phyloP scores from a whole-genome alignment of 257 asterid genomes.

The Jasminum sambac region DNA sequence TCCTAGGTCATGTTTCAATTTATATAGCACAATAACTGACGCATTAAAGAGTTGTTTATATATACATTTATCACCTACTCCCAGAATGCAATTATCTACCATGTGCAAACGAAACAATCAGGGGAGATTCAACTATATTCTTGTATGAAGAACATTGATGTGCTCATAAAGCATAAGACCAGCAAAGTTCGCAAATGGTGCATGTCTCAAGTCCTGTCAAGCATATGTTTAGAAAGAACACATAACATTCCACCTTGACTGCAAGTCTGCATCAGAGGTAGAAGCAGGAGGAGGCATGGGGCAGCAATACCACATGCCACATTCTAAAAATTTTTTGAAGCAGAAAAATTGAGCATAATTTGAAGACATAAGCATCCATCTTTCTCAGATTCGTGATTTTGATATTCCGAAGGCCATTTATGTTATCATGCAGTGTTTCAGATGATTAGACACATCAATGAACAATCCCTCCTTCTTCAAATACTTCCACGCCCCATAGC shows the following conservation, averaged over 20 bases:
- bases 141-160: neutral
- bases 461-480: neutral
- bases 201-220: neutral
- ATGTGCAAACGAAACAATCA: neutral
- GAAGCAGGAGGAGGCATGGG: too few species aligned
- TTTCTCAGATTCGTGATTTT: neutral
- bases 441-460: neutral
- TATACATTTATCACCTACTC: neutral
- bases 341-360: conserved; percentile 6
- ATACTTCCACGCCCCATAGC: neutral
- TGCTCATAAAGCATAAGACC: neutral
- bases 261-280: too few species aligned
- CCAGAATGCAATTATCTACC: neutral
- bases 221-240: neutral
- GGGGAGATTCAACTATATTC: neutral
- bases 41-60: too few species aligned
- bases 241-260: too few species aligned
- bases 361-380: neutral
- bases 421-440: neutral
- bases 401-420: neutral
- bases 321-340: too few species aligned
- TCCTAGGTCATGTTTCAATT: neutral
- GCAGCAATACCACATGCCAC: too few species aligned
- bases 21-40: neutral
- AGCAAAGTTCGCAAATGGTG: too few species aligned